Conservation (phyloP, 495 filamentous ascomycete genomes). For the Penicillium simplicissimum region DNA sequence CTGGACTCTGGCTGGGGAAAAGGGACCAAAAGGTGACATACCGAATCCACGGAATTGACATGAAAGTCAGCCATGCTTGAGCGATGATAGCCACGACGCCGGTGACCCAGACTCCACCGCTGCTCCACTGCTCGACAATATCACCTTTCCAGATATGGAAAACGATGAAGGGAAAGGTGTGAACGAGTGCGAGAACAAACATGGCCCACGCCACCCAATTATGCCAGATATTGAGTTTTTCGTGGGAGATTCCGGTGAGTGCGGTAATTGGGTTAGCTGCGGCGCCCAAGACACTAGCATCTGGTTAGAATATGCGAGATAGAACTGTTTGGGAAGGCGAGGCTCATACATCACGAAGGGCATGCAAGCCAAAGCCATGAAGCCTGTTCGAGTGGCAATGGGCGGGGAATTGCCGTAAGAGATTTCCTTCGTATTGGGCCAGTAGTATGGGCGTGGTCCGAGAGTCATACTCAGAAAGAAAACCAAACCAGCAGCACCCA, state of each 20-base stretch:
- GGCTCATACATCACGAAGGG: slow-evolving; percentile 51
- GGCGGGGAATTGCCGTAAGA: slow-evolving; percentile 53
- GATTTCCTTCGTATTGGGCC: slow-evolving; percentile 46
- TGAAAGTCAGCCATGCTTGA: slow-evolving; percentile 56
- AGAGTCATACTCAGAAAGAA: slow-evolving; percentile 54
- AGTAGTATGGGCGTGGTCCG: slow-evolving; percentile 57
- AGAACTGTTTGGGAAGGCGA: slow-evolving; percentile 9
- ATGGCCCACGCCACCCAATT: slow-evolving; percentile 55
- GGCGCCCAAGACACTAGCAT: slow-evolving; percentile 25
- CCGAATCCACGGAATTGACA: slow-evolving; percentile 52
- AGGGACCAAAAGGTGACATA: slow-evolving; percentile 20
- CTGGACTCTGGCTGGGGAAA: not conserved
- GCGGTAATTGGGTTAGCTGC: slow-evolving; percentile 49
- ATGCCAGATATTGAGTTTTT: slow-evolving; percentile 56
- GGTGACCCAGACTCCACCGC: slow-evolving; percentile 53
- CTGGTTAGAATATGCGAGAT: not conserved
- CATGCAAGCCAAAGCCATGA: slow-evolving; percentile 52
- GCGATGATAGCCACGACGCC: slow-evolving; percentile 55
- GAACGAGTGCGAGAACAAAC: slow-evolving; percentile 53
- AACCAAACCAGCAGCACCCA: slow-evolving; percentile 41
- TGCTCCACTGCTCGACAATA: slow-evolving; percentile 50
- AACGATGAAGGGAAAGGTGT: slow-evolving; percentile 61
- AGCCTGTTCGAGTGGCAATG: slow-evolving; percentile 52
- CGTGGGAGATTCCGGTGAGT: slow-evolving; percentile 56
- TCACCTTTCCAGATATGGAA: slow-evolving; percentile 50